phyloP scores from a whole-genome alignment of 1,284 basidiomycete species.

The Cryptococcus sp. region DNA sequence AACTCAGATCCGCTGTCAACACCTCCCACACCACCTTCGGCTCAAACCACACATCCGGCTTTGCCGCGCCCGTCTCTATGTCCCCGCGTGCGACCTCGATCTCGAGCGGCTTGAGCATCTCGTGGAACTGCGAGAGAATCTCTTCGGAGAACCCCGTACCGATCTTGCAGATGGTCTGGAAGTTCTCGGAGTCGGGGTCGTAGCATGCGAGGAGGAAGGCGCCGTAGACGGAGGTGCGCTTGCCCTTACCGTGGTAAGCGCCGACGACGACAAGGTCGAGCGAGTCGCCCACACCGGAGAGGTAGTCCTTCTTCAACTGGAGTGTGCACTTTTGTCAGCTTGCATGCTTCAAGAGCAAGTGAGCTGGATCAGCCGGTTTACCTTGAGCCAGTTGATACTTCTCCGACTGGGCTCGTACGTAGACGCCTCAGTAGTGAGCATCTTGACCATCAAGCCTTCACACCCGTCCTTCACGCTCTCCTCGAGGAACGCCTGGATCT shows the following conservation, averaged over 20 bases:
- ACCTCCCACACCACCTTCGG: conserved; percentile 98
- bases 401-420: conserved; percentile 93
- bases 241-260: conserved; percentile 95
- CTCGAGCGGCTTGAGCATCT: conserved; percentile 76
- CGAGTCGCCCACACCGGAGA: conserved; percentile 95
- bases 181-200: conserved; percentile 84
- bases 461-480: conserved; percentile 96
- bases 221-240: conserved; percentile 93
- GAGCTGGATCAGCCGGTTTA: conserved; percentile 41
- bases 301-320: conserved; percentile 94
- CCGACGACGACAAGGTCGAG: conserved; percentile 96
- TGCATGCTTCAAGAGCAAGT: not conserved
- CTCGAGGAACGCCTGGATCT: conserved; percentile 92
- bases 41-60: conserved; percentile 93
- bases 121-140: conserved; percentile 74
- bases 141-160: conserved; percentile 98
- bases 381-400: conserved; percentile 98
- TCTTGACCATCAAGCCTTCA: conserved; percentile 99
- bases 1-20: conserved; percentile 89
- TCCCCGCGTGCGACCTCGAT: conserved; percentile 61
- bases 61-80: conserved; percentile 80
- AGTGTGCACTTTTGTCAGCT: not conserved
- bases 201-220: conserved; percentile 94
- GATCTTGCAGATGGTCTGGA: conserved; percentile 97
- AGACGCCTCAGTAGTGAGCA: conserved; percentile 85